A percentile compares a stretch with the other conserved stretches of the same genome.
These are phyloP conservation scores for Metarhizium guizhouense DNA, from an alignment of 2,329 filamentous ascomycete genomes.

Conservation along the genomic window DNA sequence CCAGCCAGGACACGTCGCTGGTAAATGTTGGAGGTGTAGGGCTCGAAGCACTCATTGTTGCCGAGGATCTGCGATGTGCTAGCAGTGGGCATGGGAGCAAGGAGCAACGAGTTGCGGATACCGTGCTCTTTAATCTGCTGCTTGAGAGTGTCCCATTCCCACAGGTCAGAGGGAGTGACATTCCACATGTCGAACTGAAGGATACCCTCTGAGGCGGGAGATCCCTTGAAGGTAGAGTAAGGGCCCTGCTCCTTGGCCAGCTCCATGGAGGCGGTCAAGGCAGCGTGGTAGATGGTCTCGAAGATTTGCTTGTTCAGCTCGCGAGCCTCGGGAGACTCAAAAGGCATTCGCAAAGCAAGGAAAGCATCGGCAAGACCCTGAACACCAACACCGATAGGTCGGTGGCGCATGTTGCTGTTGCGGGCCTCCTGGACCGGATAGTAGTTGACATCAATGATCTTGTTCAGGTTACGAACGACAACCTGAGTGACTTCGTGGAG, in stretches of 20 bases:
- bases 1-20: slow-evolving; percentile 94
- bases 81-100: slow-evolving; percentile 96
- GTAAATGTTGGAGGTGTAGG: slow-evolving; percentile 99
- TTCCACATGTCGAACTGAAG: slow-evolving; percentile 99
- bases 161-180: slow-evolving; percentile 84
- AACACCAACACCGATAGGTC: slow-evolving; percentile 92
- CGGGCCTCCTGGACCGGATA: slow-evolving; percentile 92
- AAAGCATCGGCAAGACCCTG: slow-evolving; percentile 97
- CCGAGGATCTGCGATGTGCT: slow-evolving; percentile 96
- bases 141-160: slow-evolving; percentile 91
- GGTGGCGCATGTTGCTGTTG: slow-evolving; percentile 95
- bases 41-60: slow-evolving; percentile 99
- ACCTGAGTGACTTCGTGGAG: slow-evolving; percentile 90
- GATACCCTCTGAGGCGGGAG: slow-evolving; percentile 87
- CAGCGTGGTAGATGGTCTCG: slow-evolving; percentile 97
- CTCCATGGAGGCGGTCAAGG: slow-evolving; percentile 80
- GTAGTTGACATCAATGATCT: slow-evolving; percentile 96
- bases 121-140: slow-evolving; percentile 86
- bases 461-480: slow-evolving; percentile 92
- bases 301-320: slow-evolving; percentile 98
- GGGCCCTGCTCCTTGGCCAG: slow-evolving; percentile 75
- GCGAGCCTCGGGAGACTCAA: slow-evolving; percentile 90
- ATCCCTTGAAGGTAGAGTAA: slow-evolving; percentile 87
- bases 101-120: slow-evolving; percentile 87
- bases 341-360: slow-evolving; percentile 91